Percentiles rank a stretch among this genome's conserved stretches.
These are phyloP conservation scores for Chenopodium formosanum DNA, from an alignment of 148 eudicot species.

Conservation along the genomic window DNA sequence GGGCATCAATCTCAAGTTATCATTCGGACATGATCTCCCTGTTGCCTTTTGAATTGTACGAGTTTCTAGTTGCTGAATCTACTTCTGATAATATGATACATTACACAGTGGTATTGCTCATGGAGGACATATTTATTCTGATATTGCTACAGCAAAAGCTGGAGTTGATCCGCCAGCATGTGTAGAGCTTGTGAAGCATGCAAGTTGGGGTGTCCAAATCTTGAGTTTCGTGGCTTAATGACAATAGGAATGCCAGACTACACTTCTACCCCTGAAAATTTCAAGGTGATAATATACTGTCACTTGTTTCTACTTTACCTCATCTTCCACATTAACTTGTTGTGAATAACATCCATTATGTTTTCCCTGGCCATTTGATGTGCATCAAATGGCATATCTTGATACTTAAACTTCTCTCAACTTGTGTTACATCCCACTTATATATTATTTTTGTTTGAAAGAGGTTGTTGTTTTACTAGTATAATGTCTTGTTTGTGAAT, in stretches of 20 bases:
- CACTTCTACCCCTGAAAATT: conserved; percentile 88
- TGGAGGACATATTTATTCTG: conserved; percentile 9
- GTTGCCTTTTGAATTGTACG: background rate
- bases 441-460: background rate
- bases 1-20: background rate
- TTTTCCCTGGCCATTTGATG: background rate
- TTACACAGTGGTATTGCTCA: conserved; percentile 18
- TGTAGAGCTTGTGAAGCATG: conserved; percentile 80
- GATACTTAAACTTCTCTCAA: background rate
- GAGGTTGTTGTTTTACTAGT: background rate
- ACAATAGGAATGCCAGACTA: conserved; percentile 97
- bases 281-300: conserved; percentile 50
- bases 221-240: conserved; percentile 84
- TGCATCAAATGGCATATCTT: background rate
- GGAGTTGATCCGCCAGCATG: conserved; percentile 81
- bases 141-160: conserved; percentile 72
- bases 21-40: background rate
- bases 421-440: background rate
- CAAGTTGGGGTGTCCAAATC: conserved; percentile 66
- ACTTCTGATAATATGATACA: background rate
- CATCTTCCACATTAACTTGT: background rate
- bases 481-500: background rate
- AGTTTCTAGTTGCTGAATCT: background rate
- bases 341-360: background rate
- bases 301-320: background rate